Conservation (phyloP, 2,329 filamentous ascomycete genomes). For the Sclerotinia subarctica region DNA sequence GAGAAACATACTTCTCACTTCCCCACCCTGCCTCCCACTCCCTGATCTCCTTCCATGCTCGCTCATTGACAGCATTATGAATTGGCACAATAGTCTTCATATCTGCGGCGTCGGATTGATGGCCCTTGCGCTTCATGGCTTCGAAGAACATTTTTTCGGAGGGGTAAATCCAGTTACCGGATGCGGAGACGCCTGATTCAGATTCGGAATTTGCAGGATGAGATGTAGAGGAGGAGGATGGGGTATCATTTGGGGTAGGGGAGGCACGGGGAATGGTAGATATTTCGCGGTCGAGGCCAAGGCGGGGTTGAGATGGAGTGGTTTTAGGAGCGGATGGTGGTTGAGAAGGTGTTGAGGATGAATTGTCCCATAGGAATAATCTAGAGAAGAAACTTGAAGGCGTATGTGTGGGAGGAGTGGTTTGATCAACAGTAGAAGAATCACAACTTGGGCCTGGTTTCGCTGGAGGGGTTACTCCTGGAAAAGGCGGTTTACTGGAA, state of each 20-base stretch:
- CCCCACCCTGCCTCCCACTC: conserved; percentile 75
- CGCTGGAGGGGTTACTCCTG: conserved; percentile 32
- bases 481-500: conserved; percentile 30
- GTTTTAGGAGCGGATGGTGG: conserved; percentile 64
- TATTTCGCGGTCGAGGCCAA: conserved; percentile 68
- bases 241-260: conserved; percentile 40
- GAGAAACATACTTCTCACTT: conserved; percentile 52
- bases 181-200: conserved; percentile 65
- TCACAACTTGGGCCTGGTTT: conserved; percentile 39
- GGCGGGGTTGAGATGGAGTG: conserved; percentile 64
- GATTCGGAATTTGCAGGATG: conserved; percentile 70
- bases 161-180: conserved; percentile 96
- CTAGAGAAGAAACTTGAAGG: conserved; percentile 26
- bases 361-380: conserved; percentile 20
- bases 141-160: conserved; percentile 98
- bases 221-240: conserved; percentile 29
- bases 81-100: conserved; percentile 94
- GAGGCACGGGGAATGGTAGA: conserved; percentile 73
- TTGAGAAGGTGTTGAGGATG: conserved; percentile 22
- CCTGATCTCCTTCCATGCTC: conserved; percentile 89
- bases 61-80: conserved; percentile 97
- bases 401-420: conserved; percentile 38
- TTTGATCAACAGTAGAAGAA: conserved; percentile 40
- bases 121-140: conserved; percentile 87
- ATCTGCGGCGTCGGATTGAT: conserved; percentile 66